Evolutionary conservation across 306 rosid genomes (phyloP), one percentile per base, ranked within the genome.

Genomic region (Vicia sativa): DNA sequence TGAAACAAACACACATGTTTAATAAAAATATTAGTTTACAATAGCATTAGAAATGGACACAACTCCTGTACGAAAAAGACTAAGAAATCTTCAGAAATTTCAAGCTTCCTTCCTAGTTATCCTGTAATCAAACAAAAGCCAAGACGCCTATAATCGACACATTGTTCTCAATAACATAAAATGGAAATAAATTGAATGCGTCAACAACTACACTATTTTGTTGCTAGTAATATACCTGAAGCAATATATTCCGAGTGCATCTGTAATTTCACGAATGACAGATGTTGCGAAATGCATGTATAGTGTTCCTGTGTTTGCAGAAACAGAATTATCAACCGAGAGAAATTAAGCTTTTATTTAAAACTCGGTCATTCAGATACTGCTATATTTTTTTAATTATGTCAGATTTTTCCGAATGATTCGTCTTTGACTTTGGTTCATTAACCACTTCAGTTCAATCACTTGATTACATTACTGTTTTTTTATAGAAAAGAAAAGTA

Each of bases 201-300:
- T n/a, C n/a, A n/a, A n/a, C n/a, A n/a, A n/a, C n/a, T n/a, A n/a
- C n/a, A n/a, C n/a, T 49, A 53, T 15, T 72, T 12, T 11, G 56
- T 15, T 25, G 72, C 53, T 62, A 23, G 28, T 31, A 49, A 67
- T 79, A 87, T 78, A 90, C 97, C 99, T 90, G 89, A 93, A 90
- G 77, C 99, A 90, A 71, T 73, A 87, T 57, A 90, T 93, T 76
- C 99, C 99, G 78, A 93, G 74, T 66, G 99, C 96, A 44, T 76
- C 57, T 55, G 86, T 95, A 34, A 95, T 90, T 72, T 95, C 97
- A 67, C 79, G 87, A 77, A 95, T 62, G 65, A 95, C 95, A 4
- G 95, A 76, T 3, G 88, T 90, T 2, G 95, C 95, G 11, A 95
- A 95, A 70, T 90, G 81, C 84, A 90, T 68, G 82, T 95, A 95